Conservation (phyloP, 805 yeast genomes). For the Komagataella phaffii region DNA sequence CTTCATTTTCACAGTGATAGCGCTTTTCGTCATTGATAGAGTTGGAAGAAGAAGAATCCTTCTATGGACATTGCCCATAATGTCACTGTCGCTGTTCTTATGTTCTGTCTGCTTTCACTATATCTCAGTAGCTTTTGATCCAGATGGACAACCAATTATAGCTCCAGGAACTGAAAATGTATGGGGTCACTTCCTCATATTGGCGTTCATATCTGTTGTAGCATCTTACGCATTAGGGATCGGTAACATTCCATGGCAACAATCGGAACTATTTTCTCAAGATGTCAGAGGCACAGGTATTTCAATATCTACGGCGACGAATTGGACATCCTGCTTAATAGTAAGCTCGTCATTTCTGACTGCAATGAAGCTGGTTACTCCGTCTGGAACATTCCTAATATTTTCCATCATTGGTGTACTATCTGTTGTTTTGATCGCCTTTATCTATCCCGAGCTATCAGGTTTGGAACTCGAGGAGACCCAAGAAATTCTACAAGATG, state of each 20-base stretch:
- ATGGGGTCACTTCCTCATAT: constrained; percentile 78
- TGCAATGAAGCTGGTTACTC: constrained; percentile 85
- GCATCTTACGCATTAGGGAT: constrained; percentile 84
- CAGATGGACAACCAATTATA: constrained; percentile 27
- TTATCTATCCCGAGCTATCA: constrained; percentile 86
- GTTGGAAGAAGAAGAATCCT: constrained; percentile 82
- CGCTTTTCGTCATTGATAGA: constrained; percentile 74
- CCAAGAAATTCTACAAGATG: constrained; percentile 65
- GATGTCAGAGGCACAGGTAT: constrained; percentile 87
- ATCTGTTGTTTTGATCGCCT: constrained; percentile 61
- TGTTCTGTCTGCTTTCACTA: constrained; percentile 90
- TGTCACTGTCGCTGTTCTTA: constrained; percentile 62
- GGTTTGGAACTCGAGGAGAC: constrained; percentile 89
- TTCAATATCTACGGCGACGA: constrained; percentile 81
- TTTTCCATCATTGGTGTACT: constrained; percentile 73
- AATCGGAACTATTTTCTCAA: constrained; percentile 89
- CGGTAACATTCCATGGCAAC: constrained; percentile 98
- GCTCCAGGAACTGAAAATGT: constrained; percentile 51
- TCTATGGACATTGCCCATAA: constrained; percentile 67
- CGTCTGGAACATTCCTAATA: constrained; percentile 86
- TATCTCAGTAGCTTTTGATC: constrained; percentile 46
- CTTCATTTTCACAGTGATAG: constrained; percentile 75
- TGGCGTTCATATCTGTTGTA: constrained; percentile 75
- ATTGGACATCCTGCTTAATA: constrained; percentile 90
- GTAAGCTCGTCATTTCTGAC: constrained; percentile 89